Evolutionary conservation across 2,329 filamentous ascomycete genomes (phyloP).

Genomic region (Coniochaeta sp.): DNA sequence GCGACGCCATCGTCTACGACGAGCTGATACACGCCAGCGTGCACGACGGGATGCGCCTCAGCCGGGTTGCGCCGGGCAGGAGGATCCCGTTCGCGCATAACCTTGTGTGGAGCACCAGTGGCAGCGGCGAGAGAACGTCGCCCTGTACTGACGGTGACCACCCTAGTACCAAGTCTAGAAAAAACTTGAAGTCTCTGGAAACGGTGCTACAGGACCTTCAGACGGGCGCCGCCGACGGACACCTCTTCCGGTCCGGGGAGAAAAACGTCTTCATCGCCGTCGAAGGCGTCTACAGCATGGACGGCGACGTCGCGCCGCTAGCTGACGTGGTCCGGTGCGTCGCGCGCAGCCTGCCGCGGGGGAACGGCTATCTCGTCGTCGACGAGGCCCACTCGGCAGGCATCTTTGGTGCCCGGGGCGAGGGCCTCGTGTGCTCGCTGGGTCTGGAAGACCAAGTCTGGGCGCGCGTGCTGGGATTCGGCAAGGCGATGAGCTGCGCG

Average conservation of each 20-base stretch:
- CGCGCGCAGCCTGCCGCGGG: constrained; percentile 43
- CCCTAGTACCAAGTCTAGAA: not conserved
- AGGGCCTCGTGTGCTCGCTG: constrained; percentile 50
- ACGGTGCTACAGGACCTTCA: constrained; percentile 22
- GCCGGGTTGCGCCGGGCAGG: constrained; percentile 36
- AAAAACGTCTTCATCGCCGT: constrained; percentile 60
- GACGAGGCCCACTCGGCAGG: constrained; percentile 65
- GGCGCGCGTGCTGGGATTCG: constrained; percentile 57
- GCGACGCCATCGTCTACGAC: constrained; percentile 63
- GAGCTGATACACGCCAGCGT: constrained; percentile 71
- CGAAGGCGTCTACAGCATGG: constrained; percentile 76
- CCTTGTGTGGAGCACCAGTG: constrained; percentile 22
- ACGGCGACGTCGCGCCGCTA: constrained; percentile 65
- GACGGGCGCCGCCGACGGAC: constrained; percentile 11
- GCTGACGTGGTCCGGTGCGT: constrained; percentile 50
- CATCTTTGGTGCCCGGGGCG: constrained; percentile 45
- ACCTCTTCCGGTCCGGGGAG: constrained; percentile 24
- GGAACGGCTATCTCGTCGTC: constrained; percentile 56
- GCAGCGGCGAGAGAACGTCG: too few relatives aligned
- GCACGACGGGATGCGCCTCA: constrained; percentile 68
- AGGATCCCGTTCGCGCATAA: constrained; percentile 52
- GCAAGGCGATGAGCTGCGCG: constrained; percentile 55
- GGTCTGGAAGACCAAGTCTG: constrained; percentile 49
- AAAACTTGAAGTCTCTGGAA: constrained; percentile 14
- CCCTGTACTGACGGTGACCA: too few relatives aligned